Percentiles rank a stretch among this genome's conserved stretches.
Conservation (phyloP, 768 basidiomycete species). For the Strobilomyces echinocephalus region DNA sequence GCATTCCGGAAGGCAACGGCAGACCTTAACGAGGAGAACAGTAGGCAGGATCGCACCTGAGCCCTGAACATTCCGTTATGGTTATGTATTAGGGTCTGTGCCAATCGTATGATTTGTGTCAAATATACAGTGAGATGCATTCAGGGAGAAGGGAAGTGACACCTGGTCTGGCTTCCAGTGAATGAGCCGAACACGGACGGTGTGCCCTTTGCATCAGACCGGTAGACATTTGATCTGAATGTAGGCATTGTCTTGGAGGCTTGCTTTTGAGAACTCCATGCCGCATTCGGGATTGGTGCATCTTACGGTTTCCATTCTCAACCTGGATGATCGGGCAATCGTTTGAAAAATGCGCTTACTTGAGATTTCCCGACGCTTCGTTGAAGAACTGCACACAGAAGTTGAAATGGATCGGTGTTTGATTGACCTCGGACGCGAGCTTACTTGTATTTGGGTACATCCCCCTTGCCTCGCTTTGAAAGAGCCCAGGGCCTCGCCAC, state of each 20-base stretch:
- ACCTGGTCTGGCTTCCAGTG: conserved; percentile 17
- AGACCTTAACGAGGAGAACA: conserved; percentile 62
- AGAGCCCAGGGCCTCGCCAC: conserved; percentile 35
- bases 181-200: neutral
- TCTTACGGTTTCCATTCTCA: conserved; percentile 17
- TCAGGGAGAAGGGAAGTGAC: conserved; percentile 11
- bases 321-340: neutral
- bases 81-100: conserved; percentile 17
- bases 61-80: conserved; percentile 8
- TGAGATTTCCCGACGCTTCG: conserved; percentile 33
- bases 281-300: conserved; percentile 39
- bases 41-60: conserved; percentile 28
- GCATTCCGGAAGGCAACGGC: conserved; percentile 61
- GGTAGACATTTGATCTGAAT: conserved; percentile 39
- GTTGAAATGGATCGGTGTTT: conserved; percentile 3
- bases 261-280: conserved; percentile 38
- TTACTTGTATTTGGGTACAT: conserved; percentile 40
- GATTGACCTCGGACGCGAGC: conserved; percentile 6
- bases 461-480: conserved; percentile 39
- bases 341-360: conserved; percentile 26
- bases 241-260: conserved; percentile 37
- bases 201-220: conserved; percentile 16
- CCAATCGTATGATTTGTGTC: conserved; percentile 18
- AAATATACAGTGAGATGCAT: conserved; percentile 28
- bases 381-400: conserved; percentile 34